phyloP scores from a whole-genome alignment of 352 stramenopile genomes.

The Phytophthora crassamura region DNA sequence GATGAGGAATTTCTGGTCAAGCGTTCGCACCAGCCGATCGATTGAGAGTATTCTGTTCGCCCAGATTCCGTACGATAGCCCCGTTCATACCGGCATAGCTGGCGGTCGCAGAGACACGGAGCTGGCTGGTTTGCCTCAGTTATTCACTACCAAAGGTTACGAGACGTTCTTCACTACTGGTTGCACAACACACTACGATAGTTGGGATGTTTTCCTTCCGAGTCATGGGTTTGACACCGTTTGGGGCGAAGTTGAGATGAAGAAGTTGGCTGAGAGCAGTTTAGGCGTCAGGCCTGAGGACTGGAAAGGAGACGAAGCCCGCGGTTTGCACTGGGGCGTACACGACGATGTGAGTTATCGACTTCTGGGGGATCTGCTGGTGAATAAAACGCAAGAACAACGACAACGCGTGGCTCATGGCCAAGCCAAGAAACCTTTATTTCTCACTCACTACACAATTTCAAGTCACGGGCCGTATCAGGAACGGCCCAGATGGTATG shows the following conservation, averaged over 20 bases:
- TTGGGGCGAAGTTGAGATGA: constrained; percentile 44
- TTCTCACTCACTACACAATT: constrained; percentile 70
- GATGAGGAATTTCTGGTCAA: constrained; percentile 65
- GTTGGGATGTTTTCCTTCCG: constrained; percentile 53
- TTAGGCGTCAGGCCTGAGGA: constrained; percentile 42
- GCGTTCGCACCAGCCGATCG: constrained; percentile 59
- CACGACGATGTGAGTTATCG: constrained; percentile 66
- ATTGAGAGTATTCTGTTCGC: constrained; percentile 60
- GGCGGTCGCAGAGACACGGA: constrained; percentile 27
- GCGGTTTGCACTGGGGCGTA: constrained; percentile 47
- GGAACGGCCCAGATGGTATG: constrained; percentile 49
- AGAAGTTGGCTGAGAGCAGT: constrained; percentile 38
- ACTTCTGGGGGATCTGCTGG: constrained; percentile 50
- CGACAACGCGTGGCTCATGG: constrained; percentile 21
- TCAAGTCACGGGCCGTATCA: constrained; percentile 56
- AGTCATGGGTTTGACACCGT: constrained; percentile 59
- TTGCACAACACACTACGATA: constrained; percentile 45
- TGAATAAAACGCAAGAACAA: constrained; percentile 55
- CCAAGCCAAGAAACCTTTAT: constrained; percentile 50
- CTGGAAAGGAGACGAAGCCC: constrained; percentile 32
- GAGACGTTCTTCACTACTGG: constrained; percentile 57
- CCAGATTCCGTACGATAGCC: constrained; percentile 53
- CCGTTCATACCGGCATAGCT: constrained; percentile 40
- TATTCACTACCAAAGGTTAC: constrained; percentile 59
- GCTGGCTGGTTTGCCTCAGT: constrained; percentile 50